Conservation (phyloP, 75 land plant species). For the Selaginella tamariscina region DNA sequence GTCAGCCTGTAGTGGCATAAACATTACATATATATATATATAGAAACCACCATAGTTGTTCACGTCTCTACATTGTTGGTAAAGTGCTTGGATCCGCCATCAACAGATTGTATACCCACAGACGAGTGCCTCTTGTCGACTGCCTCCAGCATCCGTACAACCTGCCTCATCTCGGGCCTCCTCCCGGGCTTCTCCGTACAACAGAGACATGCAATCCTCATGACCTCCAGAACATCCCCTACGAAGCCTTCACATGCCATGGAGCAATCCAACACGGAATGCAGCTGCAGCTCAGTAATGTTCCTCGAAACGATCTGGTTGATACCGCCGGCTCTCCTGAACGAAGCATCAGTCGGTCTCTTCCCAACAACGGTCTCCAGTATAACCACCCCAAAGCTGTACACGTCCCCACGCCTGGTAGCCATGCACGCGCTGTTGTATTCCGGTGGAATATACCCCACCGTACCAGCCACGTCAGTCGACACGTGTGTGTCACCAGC, state of each 20-base stretch:
- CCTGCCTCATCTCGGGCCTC: constrained; percentile 4
- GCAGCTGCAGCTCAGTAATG: neutral
- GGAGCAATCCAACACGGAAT: neutral
- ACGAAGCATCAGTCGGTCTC: neutral
- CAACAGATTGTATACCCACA: neutral
- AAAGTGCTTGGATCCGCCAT: neutral
- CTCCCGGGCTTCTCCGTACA: neutral
- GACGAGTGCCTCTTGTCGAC: neutral
- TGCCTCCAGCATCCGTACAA: neutral
- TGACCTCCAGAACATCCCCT: neutral
- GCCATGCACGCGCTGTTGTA: constrained; percentile 4
- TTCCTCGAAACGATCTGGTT: neutral
- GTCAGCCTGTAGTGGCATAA: no score
- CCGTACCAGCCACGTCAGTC: neutral
- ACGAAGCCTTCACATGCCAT: neutral
- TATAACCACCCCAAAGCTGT: constrained; percentile 4
- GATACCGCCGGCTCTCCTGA: constrained; percentile 1
- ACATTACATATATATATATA: no score
- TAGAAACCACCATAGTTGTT: no score
- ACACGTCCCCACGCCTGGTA: neutral
- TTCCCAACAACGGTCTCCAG: constrained; percentile 1
- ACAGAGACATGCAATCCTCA: constrained; percentile 2
- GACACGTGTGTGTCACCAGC: neutral
- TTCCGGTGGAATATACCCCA: neutral
- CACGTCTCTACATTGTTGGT: neutral